Base-by-base conservation (phyloP, 768 basidiomycete genomes). In the Neoboletus brunneissimus region DNA sequence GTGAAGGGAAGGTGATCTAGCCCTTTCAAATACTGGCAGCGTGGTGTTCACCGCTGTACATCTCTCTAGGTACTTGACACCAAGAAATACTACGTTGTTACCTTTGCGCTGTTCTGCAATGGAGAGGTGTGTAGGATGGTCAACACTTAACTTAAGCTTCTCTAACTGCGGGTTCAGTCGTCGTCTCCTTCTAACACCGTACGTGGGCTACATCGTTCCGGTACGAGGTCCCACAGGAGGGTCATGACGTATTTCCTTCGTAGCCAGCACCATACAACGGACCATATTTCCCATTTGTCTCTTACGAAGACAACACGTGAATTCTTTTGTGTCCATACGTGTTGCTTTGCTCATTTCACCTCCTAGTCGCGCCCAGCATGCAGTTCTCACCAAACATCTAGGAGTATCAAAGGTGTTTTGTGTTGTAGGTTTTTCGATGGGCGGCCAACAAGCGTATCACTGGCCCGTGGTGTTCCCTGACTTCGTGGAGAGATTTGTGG, bases 381-480 rank as follows among this genome's bases (percentile, higher is more conserved):
- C 76, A 22, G 81, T 85, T 20, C 73, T 84, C 20, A 80, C 78
- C 32, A 72, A 48, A 45, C 34, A 54, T 29, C 47, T 63, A 23
- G 49, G 55, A 6, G 53, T 69, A 32, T 53, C 57, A 6, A 58
- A 55, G 45, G 48, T 63, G 5, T 55, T 61, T 37, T 69, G 64
- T 42, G 48, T 57, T 11, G 71, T 83, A 22, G 83, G 83, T 3
- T 83, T 83, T 59, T 82, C 81, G 4, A 85, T 85, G 84, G 82
- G 82, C 51, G 84, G 77, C 3, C 83, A 83, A 47, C 53, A 83
- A 78, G 77, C 82, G 0, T 84, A 83, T 62, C 75, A 84, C 58
- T 84, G 81, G 83, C 69, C 82, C 1, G 77, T 79, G n/a, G 69
- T 83, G 60, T 82, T 79, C 58, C 81, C 83, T 3, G 81, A 84